phyloP scores from a whole-genome alignment of 495 filamentous ascomycete species.

The Aspergillus hancockii region DNA sequence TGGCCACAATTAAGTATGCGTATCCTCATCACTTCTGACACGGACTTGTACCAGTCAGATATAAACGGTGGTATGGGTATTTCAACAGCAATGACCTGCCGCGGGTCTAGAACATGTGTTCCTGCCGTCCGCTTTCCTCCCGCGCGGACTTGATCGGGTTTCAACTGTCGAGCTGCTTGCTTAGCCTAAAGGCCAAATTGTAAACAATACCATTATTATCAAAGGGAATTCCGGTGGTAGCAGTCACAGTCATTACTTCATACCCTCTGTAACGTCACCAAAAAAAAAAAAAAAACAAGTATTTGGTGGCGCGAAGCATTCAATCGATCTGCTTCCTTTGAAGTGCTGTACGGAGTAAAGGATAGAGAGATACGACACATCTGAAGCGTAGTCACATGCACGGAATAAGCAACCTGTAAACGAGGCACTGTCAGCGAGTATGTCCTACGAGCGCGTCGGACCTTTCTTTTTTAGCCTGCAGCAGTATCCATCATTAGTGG shows the following conservation, averaged over 20 bases:
- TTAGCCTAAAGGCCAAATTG: neutral
- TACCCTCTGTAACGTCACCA: neutral
- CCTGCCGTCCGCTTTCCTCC: conserved; percentile 16
- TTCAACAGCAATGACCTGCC: conserved; percentile 7
- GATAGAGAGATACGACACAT: neutral
- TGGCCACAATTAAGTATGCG: too few relatives aligned
- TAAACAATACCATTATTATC: conserved; percentile 4
- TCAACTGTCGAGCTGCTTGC: neutral
- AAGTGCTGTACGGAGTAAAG: neutral
- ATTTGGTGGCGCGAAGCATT: neutral
- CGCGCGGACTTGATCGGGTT: neutral
- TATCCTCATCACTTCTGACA: neutral
- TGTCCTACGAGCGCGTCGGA: neutral
- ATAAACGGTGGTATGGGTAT: conserved; percentile 19
- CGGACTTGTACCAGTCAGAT: conserved; percentile 7
- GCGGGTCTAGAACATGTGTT: conserved; percentile 27
- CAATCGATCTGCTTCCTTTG: too few relatives aligned
- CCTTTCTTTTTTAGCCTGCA: neutral
- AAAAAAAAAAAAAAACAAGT: neutral
- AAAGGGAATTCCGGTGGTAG: too few relatives aligned
- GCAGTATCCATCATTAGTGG: neutral
- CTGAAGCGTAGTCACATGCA: neutral
- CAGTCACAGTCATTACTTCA: neutral
- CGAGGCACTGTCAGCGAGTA: neutral
- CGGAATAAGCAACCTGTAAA: neutral